These are phyloP conservation scores for Aureobasidium melanogenum DNA, from an alignment of 2,329 filamentous ascomycete species.

Conservation along the genomic window DNA sequence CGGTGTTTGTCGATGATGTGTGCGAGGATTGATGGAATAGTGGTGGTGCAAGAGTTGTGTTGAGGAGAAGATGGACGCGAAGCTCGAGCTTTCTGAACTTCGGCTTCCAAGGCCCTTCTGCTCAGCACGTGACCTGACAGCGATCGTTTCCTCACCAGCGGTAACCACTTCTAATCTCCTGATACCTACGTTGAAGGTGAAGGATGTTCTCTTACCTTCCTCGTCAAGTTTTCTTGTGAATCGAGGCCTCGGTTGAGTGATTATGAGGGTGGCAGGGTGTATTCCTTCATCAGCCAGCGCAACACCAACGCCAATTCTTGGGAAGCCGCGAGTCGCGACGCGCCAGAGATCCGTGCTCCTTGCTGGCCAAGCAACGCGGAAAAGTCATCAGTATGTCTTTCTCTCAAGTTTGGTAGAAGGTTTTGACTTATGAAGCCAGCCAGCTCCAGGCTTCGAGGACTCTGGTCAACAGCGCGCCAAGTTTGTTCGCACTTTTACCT, in stretches of 20 bases:
- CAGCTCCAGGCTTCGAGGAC: background rate
- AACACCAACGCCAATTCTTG: background rate
- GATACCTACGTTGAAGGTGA: background rate
- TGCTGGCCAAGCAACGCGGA: background rate
- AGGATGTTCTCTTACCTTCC: background rate
- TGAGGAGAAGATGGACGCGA: constrained; percentile 6
- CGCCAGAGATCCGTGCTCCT: constrained; percentile 1
- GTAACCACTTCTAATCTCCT: background rate
- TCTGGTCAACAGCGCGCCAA: background rate
- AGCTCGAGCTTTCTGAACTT: constrained; percentile 9
- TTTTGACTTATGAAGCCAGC: background rate
- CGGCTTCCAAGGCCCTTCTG: background rate
- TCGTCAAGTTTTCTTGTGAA: background rate
- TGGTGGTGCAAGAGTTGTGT: constrained; percentile 8
- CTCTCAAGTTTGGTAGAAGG: background rate
- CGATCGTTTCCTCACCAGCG: background rate
- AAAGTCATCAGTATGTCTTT: background rate
- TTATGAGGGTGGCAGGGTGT: background rate
- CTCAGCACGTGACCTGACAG: constrained; percentile 7
- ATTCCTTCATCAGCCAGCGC: background rate
- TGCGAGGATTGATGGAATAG: constrained; percentile 9
- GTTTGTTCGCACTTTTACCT: background rate
- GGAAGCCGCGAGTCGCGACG: constrained; percentile 7
- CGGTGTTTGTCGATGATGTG: background rate
- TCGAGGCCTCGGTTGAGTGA: background rate